phyloP scores from a whole-genome alignment of 202 grass and related monocot genomes.

The Zoysia matrella region DNA sequence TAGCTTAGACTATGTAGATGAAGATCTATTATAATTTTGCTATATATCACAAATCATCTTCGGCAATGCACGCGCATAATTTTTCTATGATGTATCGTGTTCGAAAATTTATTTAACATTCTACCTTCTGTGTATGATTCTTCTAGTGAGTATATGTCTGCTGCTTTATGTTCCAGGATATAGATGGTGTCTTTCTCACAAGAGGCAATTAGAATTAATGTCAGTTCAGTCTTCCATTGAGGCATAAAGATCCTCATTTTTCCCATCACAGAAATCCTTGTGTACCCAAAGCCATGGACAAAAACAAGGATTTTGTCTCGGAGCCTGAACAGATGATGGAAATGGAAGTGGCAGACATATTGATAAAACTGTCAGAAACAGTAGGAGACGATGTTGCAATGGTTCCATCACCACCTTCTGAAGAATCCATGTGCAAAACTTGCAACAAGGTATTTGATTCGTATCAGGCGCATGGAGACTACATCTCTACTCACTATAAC shows the following conservation, averaged over 20 bases:
- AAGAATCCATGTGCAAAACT: not conserved
- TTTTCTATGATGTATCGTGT: too few relatives aligned
- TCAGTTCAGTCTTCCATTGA: not conserved
- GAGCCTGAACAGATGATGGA: not conserved
- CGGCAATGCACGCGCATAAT: too few relatives aligned
- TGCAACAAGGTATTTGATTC: too few relatives aligned
- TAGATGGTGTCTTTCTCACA: too few relatives aligned
- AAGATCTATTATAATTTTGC: too few relatives aligned
- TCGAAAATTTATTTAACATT: too few relatives aligned
- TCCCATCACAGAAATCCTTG: not conserved
- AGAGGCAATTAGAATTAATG: too few relatives aligned
- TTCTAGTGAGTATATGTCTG: too few relatives aligned
- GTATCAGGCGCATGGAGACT: not conserved
- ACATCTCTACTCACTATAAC: constrained; percentile 14
- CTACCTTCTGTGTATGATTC: too few relatives aligned
- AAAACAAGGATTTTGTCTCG: not conserved
- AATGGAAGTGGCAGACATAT: not conserved
- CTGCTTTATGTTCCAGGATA: too few relatives aligned
- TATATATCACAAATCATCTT: too few relatives aligned
- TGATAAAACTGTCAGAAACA: not conserved
- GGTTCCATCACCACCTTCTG: not conserved
- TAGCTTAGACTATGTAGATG: too few relatives aligned
- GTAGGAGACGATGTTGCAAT: not conserved
- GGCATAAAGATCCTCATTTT: not conserved
- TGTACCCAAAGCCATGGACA: constrained; percentile 6